A percentile compares a stretch with the other conserved stretches of the same genome.
Evolutionary conservation across 2,329 filamentous ascomycete genomes (phyloP).

Genomic region (Talaromyces piceae): DNA sequence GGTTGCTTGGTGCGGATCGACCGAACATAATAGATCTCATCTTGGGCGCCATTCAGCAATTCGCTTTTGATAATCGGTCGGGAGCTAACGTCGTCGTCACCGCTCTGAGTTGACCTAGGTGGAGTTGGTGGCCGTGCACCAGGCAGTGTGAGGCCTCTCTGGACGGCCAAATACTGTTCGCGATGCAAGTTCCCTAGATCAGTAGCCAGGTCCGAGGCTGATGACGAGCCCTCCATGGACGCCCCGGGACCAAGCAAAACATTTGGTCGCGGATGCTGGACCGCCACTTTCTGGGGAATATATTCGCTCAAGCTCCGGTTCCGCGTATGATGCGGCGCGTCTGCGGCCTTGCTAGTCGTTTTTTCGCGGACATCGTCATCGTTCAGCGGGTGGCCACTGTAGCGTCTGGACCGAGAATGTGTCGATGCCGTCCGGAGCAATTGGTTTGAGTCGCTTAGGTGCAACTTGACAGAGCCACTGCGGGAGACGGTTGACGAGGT

Average conservation of each 20-base stretch:
- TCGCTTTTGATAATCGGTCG: slow-evolving; percentile 25
- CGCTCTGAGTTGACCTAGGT: slow-evolving; percentile 63
- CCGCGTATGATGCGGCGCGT: slow-evolving; percentile 47
- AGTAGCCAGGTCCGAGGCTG: slow-evolving; percentile 37
- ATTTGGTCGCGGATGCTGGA: slow-evolving; percentile 61
- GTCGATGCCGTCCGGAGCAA: slow-evolving; percentile 23
- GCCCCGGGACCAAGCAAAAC: slow-evolving; percentile 59
- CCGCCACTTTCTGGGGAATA: slow-evolving; percentile 61
- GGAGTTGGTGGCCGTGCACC: slow-evolving; percentile 67
- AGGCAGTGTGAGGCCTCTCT: slow-evolving; percentile 60
- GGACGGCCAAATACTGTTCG: slow-evolving; percentile 72
- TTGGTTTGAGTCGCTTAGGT: slow-evolving; percentile 30
- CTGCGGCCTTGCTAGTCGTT: slow-evolving; percentile 20
- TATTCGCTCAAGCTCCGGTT: slow-evolving; percentile 89
- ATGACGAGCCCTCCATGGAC: slow-evolving; percentile 39
- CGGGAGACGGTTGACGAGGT: slow-evolving; percentile 35
- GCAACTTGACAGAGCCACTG: slow-evolving; percentile 29
- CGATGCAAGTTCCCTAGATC: slow-evolving; percentile 51
- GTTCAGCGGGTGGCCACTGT: slow-evolving; percentile 26
- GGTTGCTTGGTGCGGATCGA: slow-evolving; percentile 62
- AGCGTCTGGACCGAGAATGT: slow-evolving; percentile 32
- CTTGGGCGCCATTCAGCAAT: slow-evolving; percentile 16
- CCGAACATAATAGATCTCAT: slow-evolving; percentile 63
- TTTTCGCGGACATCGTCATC: slow-evolving; percentile 18
- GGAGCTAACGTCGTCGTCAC: slow-evolving; percentile 45